These are phyloP conservation scores for Trichocladium antarcticum DNA, from an alignment of 495 filamentous ascomycete genomes.

Conservation along the genomic window DNA sequence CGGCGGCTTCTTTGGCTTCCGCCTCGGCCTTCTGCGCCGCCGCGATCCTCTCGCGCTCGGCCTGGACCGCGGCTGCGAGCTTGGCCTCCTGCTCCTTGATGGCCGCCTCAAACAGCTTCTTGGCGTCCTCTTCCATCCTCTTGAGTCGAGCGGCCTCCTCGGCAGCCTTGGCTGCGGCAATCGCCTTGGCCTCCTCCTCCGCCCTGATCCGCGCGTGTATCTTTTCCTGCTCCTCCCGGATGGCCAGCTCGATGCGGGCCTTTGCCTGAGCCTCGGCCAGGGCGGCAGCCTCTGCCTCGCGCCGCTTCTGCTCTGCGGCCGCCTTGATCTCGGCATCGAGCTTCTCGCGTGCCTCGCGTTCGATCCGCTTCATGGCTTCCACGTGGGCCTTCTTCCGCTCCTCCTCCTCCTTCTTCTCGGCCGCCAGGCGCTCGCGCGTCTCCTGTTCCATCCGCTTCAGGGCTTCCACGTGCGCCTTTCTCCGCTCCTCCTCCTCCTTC, in stretches of 20 bases:
- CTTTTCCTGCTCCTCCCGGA: conserved; percentile 24
- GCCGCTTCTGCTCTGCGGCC: conserved; percentile 28
- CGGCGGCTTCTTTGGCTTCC: conserved; percentile 32
- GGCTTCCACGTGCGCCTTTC: conserved; percentile 27
- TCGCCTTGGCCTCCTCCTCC: conserved; percentile 21
- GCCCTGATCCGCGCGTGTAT: conserved; percentile 13
- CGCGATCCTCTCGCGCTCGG: conserved; percentile 26
- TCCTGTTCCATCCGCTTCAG: conserved; percentile 20
- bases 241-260: conserved; percentile 27
- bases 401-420: conserved; percentile 23
- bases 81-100: conserved; percentile 40
- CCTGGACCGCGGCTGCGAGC: conserved; percentile 18
- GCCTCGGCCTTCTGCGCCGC: conserved; percentile 31
- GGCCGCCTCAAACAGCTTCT: conserved; percentile 43
- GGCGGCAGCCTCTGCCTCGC: conserved; percentile 40
- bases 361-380: conserved; percentile 28
- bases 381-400: conserved; percentile 27
- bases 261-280: conserved; percentile 33
- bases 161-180: conserved; percentile 25
- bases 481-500: conserved; percentile 24
- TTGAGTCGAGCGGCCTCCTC: conserved; percentile 20
- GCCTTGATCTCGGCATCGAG: conserved; percentile 26
- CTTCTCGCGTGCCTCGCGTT: conserved; percentile 36
- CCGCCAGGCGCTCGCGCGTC: conserved; percentile 27
- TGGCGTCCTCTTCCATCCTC: conserved; percentile 29